Evolutionary conservation across 169 alveolate species (phyloP).

Genomic region (Neospora caninum): DNA sequence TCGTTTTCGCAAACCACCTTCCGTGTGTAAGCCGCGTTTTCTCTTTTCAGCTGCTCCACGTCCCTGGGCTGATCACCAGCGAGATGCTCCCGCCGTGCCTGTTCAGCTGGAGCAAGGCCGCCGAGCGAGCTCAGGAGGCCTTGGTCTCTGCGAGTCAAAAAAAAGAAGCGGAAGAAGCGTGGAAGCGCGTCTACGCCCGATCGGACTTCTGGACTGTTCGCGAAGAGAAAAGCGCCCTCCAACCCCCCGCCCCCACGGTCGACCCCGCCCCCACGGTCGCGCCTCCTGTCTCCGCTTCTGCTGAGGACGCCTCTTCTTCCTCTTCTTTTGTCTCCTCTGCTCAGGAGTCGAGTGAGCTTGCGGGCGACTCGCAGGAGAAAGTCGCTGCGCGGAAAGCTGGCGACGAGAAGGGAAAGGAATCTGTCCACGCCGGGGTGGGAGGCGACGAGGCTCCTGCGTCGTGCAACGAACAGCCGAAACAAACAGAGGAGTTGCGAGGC

Average conservation of each 20-base stretch:
- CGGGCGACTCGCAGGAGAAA: not conserved
- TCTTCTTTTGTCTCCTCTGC: not conserved
- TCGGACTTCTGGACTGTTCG: not conserved
- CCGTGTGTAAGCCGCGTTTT: too few relatives aligned
- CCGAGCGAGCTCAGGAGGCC: constrained; percentile 47
- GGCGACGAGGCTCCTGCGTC: too few relatives aligned
- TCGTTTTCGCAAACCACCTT: too few relatives aligned
- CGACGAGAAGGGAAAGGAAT: not conserved
- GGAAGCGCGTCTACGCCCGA: constrained; percentile 10
- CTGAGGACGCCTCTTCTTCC: not conserved
- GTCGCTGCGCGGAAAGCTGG: not conserved
- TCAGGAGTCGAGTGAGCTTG: too few relatives aligned
- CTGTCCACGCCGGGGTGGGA: too few relatives aligned
- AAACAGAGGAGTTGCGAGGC: too few relatives aligned
- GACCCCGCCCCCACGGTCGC: not conserved
- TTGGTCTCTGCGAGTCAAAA: not conserved
- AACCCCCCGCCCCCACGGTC: not conserved
- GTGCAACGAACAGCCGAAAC: too few relatives aligned
- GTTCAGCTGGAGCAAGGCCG: constrained; percentile 45
- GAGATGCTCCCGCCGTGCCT: constrained; percentile 53
- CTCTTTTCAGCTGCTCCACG: constrained; percentile 58
- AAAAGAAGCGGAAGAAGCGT: not conserved
- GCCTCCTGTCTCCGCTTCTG: not conserved
- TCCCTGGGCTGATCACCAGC: constrained; percentile 48
- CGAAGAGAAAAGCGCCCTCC: not conserved